Evolutionary conservation across 1,284 basidiomycete species (phyloP).

Genomic region (Fomes fomentarius): DNA sequence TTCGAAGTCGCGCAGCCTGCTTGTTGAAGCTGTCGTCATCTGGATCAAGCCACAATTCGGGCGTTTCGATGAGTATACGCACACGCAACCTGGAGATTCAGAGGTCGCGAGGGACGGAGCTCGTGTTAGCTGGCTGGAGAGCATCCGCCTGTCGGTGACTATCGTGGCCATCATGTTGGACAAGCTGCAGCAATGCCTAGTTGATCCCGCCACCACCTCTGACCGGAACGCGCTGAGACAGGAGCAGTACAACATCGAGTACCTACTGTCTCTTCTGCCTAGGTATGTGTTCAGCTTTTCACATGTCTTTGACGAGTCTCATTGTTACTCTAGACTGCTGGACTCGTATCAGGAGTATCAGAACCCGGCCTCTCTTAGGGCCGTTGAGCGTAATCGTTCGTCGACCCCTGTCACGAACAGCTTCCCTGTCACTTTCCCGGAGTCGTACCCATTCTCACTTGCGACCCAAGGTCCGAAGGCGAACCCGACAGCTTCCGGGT

Average conservation of each 20-base stretch:
- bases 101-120: slow-evolving; percentile 72
- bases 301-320: slow-evolving; percentile 20
- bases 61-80: slow-evolving; percentile 82
- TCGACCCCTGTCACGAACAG: slow-evolving; percentile 62
- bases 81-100: slow-evolving; percentile 62
- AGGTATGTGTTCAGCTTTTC: slow-evolving; percentile 48
- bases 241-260: slow-evolving; percentile 95
- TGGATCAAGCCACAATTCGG: slow-evolving; percentile 98
- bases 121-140: slow-evolving; percentile 90
- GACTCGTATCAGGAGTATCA: slow-evolving; percentile 90
- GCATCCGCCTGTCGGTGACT: slow-evolving; percentile 81
- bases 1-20: slow-evolving; percentile 73
- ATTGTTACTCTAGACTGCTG: slow-evolving; percentile 61
- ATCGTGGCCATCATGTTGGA: slow-evolving; percentile 92
- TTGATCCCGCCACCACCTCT: slow-evolving; percentile 64
- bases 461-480: slow-evolving; percentile 68
- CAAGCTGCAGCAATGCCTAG: slow-evolving; percentile 82
- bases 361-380: slow-evolving; percentile 63
- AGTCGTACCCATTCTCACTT: slow-evolving; percentile 91
- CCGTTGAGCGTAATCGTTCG: slow-evolving; percentile 72
- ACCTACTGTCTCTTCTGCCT: slow-evolving; percentile 84
- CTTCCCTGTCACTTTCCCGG: slow-evolving; percentile 87
- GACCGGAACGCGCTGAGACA: slow-evolving; percentile 68
- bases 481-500: slow-evolving; percentile 46
- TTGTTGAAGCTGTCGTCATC: slow-evolving; percentile 87